Percentiles rank a stretch among this genome's conserved stretches.
Conservation (phyloP, 2,329 filamentous ascomycete species). For the Clarireedia sp. region DNA sequence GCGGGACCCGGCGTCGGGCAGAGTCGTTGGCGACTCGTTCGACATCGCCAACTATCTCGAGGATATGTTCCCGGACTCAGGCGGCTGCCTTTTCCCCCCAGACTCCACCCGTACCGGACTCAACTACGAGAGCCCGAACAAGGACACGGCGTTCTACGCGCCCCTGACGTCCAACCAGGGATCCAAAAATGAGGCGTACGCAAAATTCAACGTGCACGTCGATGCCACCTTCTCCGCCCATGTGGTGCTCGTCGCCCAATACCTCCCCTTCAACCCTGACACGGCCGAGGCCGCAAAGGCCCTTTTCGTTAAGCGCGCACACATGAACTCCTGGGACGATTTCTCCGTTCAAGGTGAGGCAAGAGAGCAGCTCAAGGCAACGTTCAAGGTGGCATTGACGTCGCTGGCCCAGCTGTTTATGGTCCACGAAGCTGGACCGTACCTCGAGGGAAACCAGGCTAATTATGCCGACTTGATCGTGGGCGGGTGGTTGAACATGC, state of each 20-base stretch:
- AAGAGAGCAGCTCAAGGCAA: not conserved
- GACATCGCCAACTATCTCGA: constrained; percentile 44
- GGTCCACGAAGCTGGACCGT: constrained; percentile 28
- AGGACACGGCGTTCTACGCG: not conserved
- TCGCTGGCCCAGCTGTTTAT: constrained; percentile 30
- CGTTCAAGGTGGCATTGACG: constrained; percentile 29
- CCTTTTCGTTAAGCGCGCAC: not conserved
- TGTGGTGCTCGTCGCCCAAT: constrained; percentile 32
- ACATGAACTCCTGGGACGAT: constrained; percentile 42
- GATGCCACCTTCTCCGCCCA: constrained; percentile 46
- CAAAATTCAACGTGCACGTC: constrained; percentile 45
- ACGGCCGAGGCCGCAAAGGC: not conserved
- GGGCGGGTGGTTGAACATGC: constrained; percentile 35
- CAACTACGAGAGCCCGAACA: not conserved
- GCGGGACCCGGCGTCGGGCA: constrained; percentile 35
- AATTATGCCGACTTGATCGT: constrained; percentile 38
- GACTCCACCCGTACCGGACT: not conserved
- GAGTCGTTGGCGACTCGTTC: constrained; percentile 51
- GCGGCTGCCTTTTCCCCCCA: constrained; percentile 2
- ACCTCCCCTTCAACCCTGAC: constrained; percentile 31
- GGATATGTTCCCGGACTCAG: not conserved
- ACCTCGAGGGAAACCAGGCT: constrained; percentile 21
- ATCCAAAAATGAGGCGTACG: constrained; percentile 29
- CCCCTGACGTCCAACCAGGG: constrained; percentile 15
- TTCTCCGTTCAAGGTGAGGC: constrained; percentile 24